Conservation (phyloP, 2,329 filamentous ascomycete genomes). For the Lasiodiplodia theobromae region DNA sequence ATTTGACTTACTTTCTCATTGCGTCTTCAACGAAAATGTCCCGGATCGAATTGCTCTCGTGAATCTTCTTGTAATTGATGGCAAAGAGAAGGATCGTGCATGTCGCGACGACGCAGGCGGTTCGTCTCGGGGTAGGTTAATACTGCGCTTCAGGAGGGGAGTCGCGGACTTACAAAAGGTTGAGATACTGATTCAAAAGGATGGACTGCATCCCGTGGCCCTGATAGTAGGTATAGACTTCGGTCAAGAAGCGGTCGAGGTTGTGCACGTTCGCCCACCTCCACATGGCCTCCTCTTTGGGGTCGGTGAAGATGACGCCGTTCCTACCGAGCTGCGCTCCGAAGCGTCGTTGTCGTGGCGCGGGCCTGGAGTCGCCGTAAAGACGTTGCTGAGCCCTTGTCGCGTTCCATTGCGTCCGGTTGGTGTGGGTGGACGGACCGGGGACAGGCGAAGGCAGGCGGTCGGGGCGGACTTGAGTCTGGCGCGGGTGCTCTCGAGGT, state of each 20-base stretch:
- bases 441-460: conserved; percentile 51
- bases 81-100: conserved; percentile 86
- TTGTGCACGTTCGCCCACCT: conserved; percentile 92
- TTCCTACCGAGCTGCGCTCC: conserved; percentile 27
- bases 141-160: not conserved
- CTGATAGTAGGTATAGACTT: conserved; percentile 86
- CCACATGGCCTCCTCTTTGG: conserved; percentile 84
- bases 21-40: conserved; percentile 76
- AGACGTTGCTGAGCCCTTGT: conserved; percentile 55
- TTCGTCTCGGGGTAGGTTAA: conserved; percentile 65
- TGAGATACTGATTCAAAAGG: conserved; percentile 72
- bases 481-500: conserved; percentile 33
- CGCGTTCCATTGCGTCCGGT: conserved; percentile 59
- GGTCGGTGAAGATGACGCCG: conserved; percentile 52
- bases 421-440: conserved; percentile 52
- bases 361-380: conserved; percentile 43
- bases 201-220: conserved; percentile 88
- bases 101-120: conserved; percentile 81
- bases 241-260: conserved; percentile 83
- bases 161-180: conserved; percentile 68
- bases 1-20: conserved; percentile 56
- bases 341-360: conserved; percentile 31
- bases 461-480: conserved; percentile 31
- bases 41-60: conserved; percentile 67
- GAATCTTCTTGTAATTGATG: conserved; percentile 78